These are phyloP conservation scores for Calonectria montana DNA, from an alignment of 2,329 filamentous ascomycete genomes.

Conservation along the genomic window DNA sequence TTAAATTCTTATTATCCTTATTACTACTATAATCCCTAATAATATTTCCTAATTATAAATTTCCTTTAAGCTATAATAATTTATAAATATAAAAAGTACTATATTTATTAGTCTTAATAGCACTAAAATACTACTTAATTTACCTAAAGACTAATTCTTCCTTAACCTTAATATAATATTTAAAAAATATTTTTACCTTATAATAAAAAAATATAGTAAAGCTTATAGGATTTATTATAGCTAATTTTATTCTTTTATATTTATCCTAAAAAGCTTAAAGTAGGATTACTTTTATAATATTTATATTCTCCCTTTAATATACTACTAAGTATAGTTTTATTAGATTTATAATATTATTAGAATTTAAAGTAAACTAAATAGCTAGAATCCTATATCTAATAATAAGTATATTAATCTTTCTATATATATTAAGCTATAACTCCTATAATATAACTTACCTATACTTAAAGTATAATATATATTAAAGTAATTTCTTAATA, in stretches of 20 bases:
- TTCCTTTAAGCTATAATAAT: slow-evolving; percentile 6
- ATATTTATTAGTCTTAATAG: not conserved
- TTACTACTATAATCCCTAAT: not conserved
- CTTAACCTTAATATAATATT: slow-evolving; percentile 6
- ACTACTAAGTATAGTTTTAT: not conserved
- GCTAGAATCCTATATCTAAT: slow-evolving; percentile 14
- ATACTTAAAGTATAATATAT: slow-evolving; percentile 7
- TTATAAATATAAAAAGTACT: slow-evolving; percentile 3
- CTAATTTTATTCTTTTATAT: slow-evolving; percentile 15
- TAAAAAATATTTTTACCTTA: not conserved
- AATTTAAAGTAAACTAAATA: slow-evolving; percentile 27
- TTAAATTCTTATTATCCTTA: not conserved
- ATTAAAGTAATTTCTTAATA: slow-evolving; percentile 2
- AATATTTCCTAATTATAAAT: not conserved
- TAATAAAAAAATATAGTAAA: slow-evolving; percentile 12
- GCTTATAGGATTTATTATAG: slow-evolving; percentile 5
- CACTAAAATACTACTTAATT: not conserved
- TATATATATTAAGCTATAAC: not conserved
- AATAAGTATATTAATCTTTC: slow-evolving; percentile 21
- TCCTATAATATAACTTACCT: slow-evolving; percentile 8
- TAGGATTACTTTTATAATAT: not conserved
- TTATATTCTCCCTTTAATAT: not conserved
- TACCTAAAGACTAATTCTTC: not conserved
- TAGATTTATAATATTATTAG: slow-evolving; percentile 18
- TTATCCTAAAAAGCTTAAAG: not conserved